Evolutionary conservation across 1,284 basidiomycete species (phyloP).

Genomic region (Schizophyllum amplum): DNA sequence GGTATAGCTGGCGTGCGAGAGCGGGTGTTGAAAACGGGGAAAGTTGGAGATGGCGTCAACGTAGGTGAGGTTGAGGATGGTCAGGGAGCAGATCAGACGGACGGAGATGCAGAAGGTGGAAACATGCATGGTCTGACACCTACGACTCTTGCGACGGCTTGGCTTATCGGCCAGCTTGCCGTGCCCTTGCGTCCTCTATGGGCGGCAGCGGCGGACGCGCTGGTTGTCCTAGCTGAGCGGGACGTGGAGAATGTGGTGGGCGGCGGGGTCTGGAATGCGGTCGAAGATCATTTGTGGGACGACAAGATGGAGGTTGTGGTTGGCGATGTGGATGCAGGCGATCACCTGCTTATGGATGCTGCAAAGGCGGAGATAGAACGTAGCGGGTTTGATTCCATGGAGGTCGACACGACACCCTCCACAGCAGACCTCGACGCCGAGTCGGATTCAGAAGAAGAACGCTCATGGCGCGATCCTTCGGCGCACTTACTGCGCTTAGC

Average conservation of each 20-base stretch:
- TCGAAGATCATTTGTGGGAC: slow-evolving; percentile 28
- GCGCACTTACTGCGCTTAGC: slow-evolving; percentile 50
- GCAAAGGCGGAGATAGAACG: no score
- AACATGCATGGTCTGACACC: no score
- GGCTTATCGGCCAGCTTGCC: slow-evolving; percentile 83
- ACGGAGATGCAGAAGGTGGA: no score
- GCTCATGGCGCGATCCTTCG: slow-evolving; percentile 66
- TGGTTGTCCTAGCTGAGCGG: slow-evolving; percentile 48
- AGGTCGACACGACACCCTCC: not conserved
- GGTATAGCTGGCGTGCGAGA: slow-evolving; percentile 78
- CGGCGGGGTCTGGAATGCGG: slow-evolving; percentile 58
- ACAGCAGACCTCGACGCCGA: slow-evolving; percentile 19
- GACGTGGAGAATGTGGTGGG: slow-evolving; percentile 63
- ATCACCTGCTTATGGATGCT: no score
- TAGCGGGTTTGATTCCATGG: no score
- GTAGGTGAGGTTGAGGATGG: slow-evolving; percentile 35
- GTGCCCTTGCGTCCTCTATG: slow-evolving; percentile 87
- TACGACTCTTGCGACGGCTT: slow-evolving; percentile 49
- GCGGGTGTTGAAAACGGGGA: slow-evolving; percentile 64
- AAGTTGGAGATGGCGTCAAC: slow-evolving; percentile 46
- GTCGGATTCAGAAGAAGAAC: slow-evolving; percentile 56
- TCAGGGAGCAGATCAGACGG: no score
- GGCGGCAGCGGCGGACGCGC: slow-evolving; percentile 68
- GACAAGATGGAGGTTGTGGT: slow-evolving; percentile 8
- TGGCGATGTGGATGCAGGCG: slow-evolving; percentile 7